These are phyloP conservation scores for Kodamaea lidongshanica DNA, from an alignment of 805 yeast species.

Conservation along the genomic window DNA sequence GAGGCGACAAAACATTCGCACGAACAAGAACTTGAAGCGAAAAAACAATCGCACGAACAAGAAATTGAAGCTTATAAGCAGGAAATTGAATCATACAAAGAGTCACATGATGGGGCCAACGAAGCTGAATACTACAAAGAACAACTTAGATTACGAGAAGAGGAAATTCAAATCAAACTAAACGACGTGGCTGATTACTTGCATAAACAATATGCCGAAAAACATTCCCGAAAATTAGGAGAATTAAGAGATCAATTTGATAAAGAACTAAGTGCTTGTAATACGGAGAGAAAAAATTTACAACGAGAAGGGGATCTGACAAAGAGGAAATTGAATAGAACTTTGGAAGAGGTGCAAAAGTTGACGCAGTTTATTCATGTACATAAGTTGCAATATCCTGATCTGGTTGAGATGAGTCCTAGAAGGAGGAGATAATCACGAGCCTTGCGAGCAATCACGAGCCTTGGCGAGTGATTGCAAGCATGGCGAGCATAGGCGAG, in stretches of 20 bases:
- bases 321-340: conserved; percentile 11
- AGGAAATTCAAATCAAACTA: conserved; percentile 47
- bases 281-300: conserved; percentile 9
- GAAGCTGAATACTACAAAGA: conserved; percentile 14
- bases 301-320: conserved; percentile 12
- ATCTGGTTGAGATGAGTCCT: conserved; percentile 4
- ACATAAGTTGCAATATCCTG: conserved; percentile 11
- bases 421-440: conserved; percentile 3
- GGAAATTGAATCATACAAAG: conserved; percentile 11
- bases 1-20: conserved; percentile 9
- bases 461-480: no score
- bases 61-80: conserved; percentile 9
- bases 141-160: conserved; percentile 35
- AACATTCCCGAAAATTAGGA: conserved; percentile 67
- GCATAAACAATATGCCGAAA: conserved; percentile 67
- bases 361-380: conserved; percentile 11
- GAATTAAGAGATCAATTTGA: conserved; percentile 37
- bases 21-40: conserved; percentile 10
- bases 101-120: conserved; percentile 10
- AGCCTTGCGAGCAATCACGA: no score
- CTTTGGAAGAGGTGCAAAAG: conserved; percentile 12
- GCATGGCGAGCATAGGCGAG: no score
- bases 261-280: conserved; percentile 8
- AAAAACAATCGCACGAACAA: conserved; percentile 11
- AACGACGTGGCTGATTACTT: conserved; percentile 63